Percentiles rank a stretch among this genome's conserved stretches.
Conservation (phyloP, 78 protist species). For the Diacronema lutheri region DNA sequence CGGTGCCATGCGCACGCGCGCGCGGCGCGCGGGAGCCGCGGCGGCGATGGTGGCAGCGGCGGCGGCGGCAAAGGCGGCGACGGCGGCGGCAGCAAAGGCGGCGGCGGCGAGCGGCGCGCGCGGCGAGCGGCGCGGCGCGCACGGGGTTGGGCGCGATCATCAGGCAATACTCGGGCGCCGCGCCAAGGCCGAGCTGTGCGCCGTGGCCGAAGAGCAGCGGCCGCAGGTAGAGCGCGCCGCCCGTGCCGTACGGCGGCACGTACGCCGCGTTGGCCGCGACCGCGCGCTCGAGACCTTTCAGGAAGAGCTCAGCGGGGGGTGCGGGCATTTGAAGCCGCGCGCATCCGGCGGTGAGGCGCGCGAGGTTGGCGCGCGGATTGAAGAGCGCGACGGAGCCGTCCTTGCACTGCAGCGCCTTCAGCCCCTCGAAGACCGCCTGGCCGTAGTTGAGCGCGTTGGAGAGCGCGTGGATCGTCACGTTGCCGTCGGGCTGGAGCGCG, state of each 20-base stretch:
- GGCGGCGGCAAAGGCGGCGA: no score
- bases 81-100: no score
- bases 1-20: no score
- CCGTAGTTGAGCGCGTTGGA: constrained; percentile 33
- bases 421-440: constrained; percentile 34
- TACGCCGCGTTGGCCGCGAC: neutral
- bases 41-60: no score
- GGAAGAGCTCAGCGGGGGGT: neutral
- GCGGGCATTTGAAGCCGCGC: neutral
- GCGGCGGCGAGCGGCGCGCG: no score
- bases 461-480: constrained; percentile 16
- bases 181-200: constrained; percentile 25
- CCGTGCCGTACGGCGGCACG: constrained; percentile 35
- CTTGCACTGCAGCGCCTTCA: constrained; percentile 18
- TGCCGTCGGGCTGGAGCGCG: neutral
- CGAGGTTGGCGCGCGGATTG: constrained; percentile 19
- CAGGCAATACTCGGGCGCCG: constrained; percentile 21
- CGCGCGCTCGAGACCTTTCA: constrained; percentile 12
- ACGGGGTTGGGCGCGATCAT: constrained; percentile 12
- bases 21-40: no score
- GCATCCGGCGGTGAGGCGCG: neutral
- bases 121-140: no score
- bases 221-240: constrained; percentile 31
- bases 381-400: constrained; percentile 22
- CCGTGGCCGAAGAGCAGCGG: constrained; percentile 40